Percentiles rank a stretch among this genome's conserved stretches.
Conservation (phyloP, 306 rosid genomes). For the Quercus rubra region DNA sequence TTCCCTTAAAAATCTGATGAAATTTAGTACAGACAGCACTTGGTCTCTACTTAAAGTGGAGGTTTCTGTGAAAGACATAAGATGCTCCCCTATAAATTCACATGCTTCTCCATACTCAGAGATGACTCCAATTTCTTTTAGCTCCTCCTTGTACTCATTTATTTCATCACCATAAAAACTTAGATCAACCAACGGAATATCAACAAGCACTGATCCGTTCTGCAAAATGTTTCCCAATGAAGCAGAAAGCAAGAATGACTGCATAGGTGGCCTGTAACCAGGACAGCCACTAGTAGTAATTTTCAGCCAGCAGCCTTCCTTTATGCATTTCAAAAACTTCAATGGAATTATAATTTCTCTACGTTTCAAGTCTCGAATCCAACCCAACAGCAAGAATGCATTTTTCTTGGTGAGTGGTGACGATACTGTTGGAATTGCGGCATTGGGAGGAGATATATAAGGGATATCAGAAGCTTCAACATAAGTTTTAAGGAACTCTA, state of each 20-base stretch:
- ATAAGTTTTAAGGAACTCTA: conserved; percentile 27
- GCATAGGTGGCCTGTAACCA: conserved; percentile 36
- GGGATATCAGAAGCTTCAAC: too few species aligned
- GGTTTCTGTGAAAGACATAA: too few species aligned
- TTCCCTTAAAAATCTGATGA: too few species aligned
- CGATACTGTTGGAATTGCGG: too few species aligned
- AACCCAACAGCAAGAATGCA: conserved; percentile 43
- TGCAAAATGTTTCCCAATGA: too few species aligned
- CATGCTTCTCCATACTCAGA: conserved; percentile 63
- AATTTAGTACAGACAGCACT: too few species aligned
- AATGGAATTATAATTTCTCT: conserved; percentile 22
- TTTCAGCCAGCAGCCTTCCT: conserved; percentile 65
- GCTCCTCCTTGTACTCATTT: conserved; percentile 46
- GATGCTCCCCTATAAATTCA: conserved; percentile 37
- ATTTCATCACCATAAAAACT: conserved; percentile 43
- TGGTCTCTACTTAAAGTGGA: too few species aligned
- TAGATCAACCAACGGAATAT: conserved; percentile 63
- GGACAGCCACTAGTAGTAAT: conserved; percentile 37
- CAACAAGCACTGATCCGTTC: conserved; percentile 50
- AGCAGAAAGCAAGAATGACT: too few species aligned
- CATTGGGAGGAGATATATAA: too few species aligned
- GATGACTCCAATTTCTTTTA: conserved; percentile 67
- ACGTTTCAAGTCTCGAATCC: conserved; percentile 41
- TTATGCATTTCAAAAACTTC: conserved; percentile 45
- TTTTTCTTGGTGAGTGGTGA: too few species aligned